phyloP scores from a whole-genome alignment of 441 rosid species.

The Aleurites moluccanus region DNA sequence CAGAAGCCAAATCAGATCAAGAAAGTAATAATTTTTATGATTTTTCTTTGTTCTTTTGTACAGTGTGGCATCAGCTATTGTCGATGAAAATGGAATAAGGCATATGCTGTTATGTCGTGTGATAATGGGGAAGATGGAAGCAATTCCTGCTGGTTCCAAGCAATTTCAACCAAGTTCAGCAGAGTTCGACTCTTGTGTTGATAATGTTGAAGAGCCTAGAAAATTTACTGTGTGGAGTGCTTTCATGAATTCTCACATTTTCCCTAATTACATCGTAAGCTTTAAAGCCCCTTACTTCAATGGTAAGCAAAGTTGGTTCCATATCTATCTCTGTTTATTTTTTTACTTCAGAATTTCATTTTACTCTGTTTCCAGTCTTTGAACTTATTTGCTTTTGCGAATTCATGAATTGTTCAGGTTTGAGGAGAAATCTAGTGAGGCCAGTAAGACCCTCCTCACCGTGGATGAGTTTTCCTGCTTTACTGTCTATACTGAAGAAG shows the following conservation, averaged over 20 bases:
- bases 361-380: background rate
- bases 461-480: conserved; percentile 27
- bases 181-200: conserved; percentile 62
- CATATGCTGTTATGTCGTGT: conserved; percentile 57
- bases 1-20: background rate
- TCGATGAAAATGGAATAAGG: conserved; percentile 50
- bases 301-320: conserved; percentile 29
- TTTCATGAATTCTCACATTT: conserved; percentile 48
- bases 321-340: background rate
- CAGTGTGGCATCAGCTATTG: conserved; percentile 34
- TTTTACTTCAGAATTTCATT: background rate
- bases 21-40: background rate
- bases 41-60: background rate
- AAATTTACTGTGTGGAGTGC: conserved; percentile 47
- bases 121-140: conserved; percentile 56
- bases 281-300: conserved; percentile 35
- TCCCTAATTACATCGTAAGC: conserved; percentile 40
- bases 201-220: conserved; percentile 39
- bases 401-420: background rate
- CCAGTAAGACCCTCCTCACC: conserved; percentile 28
- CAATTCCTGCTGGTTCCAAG: conserved; percentile 37
- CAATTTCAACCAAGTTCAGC: conserved; percentile 48
- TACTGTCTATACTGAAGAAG: conserved; percentile 34
- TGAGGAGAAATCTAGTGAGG: background rate
- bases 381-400: background rate